These are phyloP conservation scores for Corylus avellana DNA, from an alignment of 306 rosid species.

Conservation along the genomic window DNA sequence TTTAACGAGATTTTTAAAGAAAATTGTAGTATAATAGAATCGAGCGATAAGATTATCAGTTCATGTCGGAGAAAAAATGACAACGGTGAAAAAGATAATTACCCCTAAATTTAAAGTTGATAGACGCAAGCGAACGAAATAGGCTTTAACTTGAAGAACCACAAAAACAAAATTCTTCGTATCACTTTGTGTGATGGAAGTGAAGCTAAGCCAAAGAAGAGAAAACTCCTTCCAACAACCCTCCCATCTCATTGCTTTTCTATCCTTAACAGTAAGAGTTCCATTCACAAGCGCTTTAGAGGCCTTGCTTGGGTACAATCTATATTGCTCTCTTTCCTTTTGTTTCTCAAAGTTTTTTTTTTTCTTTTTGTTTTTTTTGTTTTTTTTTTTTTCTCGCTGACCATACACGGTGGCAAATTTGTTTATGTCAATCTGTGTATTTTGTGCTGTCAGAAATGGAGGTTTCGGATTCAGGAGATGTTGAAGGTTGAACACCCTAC, in stretches of 20 bases:
- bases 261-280: neutral
- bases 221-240: slow-evolving; percentile 13
- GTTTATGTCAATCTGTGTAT: neutral
- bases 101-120: too few species aligned
- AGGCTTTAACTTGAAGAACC: neutral
- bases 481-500: slow-evolving; percentile 28
- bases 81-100: too few species aligned
- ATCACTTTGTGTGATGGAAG: slow-evolving; percentile 25
- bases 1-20: too few species aligned
- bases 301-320: slow-evolving; percentile 12
- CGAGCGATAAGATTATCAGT: too few species aligned
- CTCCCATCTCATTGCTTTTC: neutral
- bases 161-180: too few species aligned
- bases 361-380: neutral
- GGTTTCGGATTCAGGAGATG: slow-evolving; percentile 32
- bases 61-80: too few species aligned
- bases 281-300: slow-evolving; percentile 19
- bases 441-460: slow-evolving; percentile 37
- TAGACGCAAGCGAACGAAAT: neutral
- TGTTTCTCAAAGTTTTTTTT: neutral
- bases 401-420: neutral
- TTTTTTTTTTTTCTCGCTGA: neutral
- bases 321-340: neutral
- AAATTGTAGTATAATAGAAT: too few species aligned
- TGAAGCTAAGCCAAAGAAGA: slow-evolving; percentile 25